phyloP scores from a whole-genome alignment of 2,329 filamentous ascomycete genomes.

The Drechslerella dactyloides region DNA sequence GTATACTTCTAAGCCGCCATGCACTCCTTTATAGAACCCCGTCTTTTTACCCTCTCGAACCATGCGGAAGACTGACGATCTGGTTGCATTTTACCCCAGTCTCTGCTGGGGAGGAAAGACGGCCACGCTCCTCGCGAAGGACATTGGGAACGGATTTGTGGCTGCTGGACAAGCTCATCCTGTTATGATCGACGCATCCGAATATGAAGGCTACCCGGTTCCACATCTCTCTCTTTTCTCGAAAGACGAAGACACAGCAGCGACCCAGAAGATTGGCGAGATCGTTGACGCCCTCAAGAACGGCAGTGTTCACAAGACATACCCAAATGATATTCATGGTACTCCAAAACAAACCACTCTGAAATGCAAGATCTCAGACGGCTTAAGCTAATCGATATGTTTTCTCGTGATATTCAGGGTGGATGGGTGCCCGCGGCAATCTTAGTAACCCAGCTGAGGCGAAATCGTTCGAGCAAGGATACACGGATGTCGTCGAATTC shows the following conservation, averaged over 20 bases:
- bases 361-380: background rate
- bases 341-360: background rate
- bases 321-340: conserved; percentile 28
- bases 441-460: conserved; percentile 23
- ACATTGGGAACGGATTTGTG: conserved; percentile 4
- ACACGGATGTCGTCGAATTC: conserved; percentile 34
- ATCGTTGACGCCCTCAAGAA: conserved; percentile 13
- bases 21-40: background rate
- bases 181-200: conserved; percentile 15
- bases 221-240: conserved; percentile 39
- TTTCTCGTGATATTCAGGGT: conserved; percentile 10
- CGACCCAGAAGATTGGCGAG: conserved; percentile 11
- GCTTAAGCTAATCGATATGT: background rate
- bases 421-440: conserved; percentile 44
- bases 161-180: conserved; percentile 45
- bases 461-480: conserved; percentile 36
- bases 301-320: conserved; percentile 22
- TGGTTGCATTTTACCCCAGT: conserved; percentile 6
- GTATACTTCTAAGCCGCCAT: conserved; percentile 4
- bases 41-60: background rate
- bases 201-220: conserved; percentile 17
- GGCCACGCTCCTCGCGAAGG: conserved; percentile 18
- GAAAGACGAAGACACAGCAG: conserved; percentile 18
- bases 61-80: background rate
- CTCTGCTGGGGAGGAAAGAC: conserved; percentile 48